These are phyloP conservation scores for Pogostemon cablin DNA, from an alignment of 257 asterid species.

Conservation along the genomic window DNA sequence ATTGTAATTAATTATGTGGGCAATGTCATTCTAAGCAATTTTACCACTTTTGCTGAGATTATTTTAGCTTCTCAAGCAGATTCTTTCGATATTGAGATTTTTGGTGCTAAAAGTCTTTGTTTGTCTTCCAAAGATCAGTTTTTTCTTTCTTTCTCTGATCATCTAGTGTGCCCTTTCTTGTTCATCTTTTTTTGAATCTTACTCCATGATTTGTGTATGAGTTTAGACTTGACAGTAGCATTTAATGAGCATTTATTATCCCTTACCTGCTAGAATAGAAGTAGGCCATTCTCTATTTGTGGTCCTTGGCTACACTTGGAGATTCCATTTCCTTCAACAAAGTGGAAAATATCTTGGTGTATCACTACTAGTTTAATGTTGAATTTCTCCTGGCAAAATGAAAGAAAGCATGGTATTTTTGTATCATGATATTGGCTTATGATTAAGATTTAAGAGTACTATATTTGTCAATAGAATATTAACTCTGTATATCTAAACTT, in stretches of 20 bases:
- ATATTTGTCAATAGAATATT: not conserved
- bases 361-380: conserved; percentile 6
- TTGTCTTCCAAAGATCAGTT: not conserved
- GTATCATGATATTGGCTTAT: not conserved
- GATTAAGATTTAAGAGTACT: not conserved
- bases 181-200: not conserved
- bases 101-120: conserved; percentile 1
- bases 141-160: not conserved
- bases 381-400: conserved; percentile 2
- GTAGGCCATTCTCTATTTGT: conserved; percentile 4
- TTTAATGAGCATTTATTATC: conserved; percentile 26
- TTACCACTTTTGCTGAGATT: conserved; percentile 16
- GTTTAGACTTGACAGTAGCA: not conserved
- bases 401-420: not conserved
- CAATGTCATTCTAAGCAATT: conserved; percentile 9
- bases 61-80: not conserved
- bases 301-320: conserved; percentile 6
- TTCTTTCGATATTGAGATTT: conserved; percentile 11
- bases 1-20: conserved; percentile 1
- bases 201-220: not conserved
- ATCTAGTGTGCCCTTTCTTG: not conserved
- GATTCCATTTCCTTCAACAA: conserved; percentile 8
- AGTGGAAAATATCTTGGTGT: not conserved
- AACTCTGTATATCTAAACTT: not conserved
- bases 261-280: conserved; percentile 24